Percentiles rank a stretch among this genome's conserved stretches.
These are phyloP conservation scores for Cutaneotrichosporon sp. DNA, from an alignment of 1,284 basidiomycete genomes.

Conservation along the genomic window DNA sequence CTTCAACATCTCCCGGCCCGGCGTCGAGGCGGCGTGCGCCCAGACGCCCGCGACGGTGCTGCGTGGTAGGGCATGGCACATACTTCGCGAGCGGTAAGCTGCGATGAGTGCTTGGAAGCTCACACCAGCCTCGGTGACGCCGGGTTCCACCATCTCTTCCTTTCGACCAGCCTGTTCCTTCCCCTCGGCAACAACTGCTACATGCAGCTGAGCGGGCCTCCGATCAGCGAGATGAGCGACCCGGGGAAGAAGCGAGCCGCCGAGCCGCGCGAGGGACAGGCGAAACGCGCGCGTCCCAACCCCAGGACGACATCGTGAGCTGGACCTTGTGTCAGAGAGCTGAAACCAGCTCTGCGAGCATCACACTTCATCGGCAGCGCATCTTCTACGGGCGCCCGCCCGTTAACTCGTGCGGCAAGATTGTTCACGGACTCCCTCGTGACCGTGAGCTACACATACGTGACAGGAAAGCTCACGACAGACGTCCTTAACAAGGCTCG, in stretches of 20 bases:
- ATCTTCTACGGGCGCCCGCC: constrained; percentile 51
- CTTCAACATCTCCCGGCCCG: neutral
- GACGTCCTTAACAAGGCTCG: constrained; percentile 41
- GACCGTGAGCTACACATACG: constrained; percentile 35
- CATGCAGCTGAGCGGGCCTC: constrained; percentile 55
- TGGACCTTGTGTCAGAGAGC: neutral
- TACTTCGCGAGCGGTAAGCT: constrained; percentile 38
- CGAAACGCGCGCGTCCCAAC: neutral
- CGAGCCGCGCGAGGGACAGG: constrained; percentile 7
- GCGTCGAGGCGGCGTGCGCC: constrained; percentile 10
- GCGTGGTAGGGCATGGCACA: constrained; percentile 28
- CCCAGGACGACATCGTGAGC: neutral
- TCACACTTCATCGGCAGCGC: constrained; percentile 12
- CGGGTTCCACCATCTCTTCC: constrained; percentile 54
- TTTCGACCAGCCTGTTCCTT: constrained; percentile 53
- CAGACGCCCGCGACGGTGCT: constrained; percentile 32
- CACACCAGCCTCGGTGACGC: constrained; percentile 51
- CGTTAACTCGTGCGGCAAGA: constrained; percentile 15
- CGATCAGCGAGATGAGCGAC: constrained; percentile 31
- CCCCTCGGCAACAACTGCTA: constrained; percentile 56
- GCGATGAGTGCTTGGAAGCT: neutral
- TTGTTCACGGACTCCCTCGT: constrained; percentile 41
- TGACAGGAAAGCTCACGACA: constrained; percentile 18
- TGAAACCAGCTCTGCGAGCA: constrained; percentile 11
- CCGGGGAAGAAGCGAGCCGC: constrained; percentile 18